Conservation (phyloP, 768 basidiomycete species). For the Floccularia luteovirens region DNA sequence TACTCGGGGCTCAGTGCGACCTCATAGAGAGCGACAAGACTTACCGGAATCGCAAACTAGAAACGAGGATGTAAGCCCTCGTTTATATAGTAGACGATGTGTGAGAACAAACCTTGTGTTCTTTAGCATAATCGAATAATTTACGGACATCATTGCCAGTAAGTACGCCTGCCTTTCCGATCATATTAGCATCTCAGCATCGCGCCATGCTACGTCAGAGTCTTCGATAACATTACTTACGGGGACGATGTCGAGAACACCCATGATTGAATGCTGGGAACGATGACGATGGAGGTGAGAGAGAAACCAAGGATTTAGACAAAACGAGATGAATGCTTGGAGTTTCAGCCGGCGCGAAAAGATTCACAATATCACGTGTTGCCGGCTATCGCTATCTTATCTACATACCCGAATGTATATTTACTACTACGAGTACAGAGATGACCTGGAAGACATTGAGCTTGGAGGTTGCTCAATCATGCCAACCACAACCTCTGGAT, state of each 20-base stretch:
- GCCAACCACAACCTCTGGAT: no score
- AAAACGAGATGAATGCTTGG: no score
- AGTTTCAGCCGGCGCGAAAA: no score
- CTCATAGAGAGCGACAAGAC: conserved; percentile 17
- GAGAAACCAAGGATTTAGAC: no score
- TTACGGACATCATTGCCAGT: conserved; percentile 94
- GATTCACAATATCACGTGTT: no score
- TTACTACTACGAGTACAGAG: no score
- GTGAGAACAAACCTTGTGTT: conserved; percentile 56
- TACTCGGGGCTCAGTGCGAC: neutral
- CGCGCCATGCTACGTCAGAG: conserved; percentile 3
- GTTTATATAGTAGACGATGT: neutral
- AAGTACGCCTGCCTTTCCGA: conserved; percentile 78
- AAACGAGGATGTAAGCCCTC: conserved; percentile 3
- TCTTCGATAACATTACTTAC: conserved; percentile 32
- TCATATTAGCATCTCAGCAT: neutral
- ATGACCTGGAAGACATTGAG: no score
- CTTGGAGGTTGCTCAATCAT: no score
- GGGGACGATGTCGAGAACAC: conserved; percentile 78
- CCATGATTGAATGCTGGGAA: no score
- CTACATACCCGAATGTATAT: no score
- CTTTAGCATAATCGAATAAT: conserved; percentile 90
- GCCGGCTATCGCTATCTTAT: no score
- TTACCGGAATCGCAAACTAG: conserved; percentile 81
- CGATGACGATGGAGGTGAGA: no score